These are phyloP conservation scores for Sugiyamaella americana DNA, from an alignment of 805 yeast genomes.

Conservation along the genomic window DNA sequence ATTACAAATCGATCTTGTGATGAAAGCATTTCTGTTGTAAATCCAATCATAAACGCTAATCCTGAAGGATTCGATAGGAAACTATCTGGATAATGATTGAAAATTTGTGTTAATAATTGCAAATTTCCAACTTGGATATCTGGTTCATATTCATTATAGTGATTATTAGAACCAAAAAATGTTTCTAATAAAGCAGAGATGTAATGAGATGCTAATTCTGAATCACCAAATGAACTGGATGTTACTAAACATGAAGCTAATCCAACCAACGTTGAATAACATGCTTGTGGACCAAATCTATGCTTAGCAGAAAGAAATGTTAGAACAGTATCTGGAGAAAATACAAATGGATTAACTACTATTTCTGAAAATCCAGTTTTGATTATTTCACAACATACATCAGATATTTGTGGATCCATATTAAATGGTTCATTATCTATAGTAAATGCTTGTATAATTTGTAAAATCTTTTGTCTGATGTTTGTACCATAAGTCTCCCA, in stretches of 20 bases:
- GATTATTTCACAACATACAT: slow-evolving; percentile 56
- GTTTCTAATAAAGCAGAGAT: slow-evolving; percentile 9
- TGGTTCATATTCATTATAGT: slow-evolving; percentile 17
- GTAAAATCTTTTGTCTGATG: slow-evolving; percentile 39
- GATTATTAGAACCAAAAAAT: slow-evolving; percentile 15
- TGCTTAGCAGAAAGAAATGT: slow-evolving; percentile 36
- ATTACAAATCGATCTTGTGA: slow-evolving; percentile 52
- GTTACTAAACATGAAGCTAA: slow-evolving; percentile 28
- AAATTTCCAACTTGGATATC: slow-evolving; percentile 27
- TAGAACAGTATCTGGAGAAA: slow-evolving; percentile 38
- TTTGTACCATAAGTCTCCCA: slow-evolving; percentile 27
- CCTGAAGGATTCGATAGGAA: slow-evolving; percentile 15
- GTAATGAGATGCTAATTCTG: slow-evolving; percentile 2
- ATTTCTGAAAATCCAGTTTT: slow-evolving; percentile 59
- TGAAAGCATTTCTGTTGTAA: slow-evolving; percentile 37
- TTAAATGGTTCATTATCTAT: slow-evolving; percentile 35
- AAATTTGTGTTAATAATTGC: slow-evolving; percentile 25
- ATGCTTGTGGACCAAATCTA: slow-evolving; percentile 20
- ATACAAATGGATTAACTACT: slow-evolving; percentile 60
- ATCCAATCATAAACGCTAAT: slow-evolving; percentile 26
- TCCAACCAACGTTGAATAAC: slow-evolving; percentile 24
- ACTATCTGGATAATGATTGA: slow-evolving; percentile 13
- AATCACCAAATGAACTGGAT: slow-evolving; percentile 7
- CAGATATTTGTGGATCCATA: slow-evolving; percentile 48
- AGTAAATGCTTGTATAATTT: slow-evolving; percentile 40